Percentiles rank a stretch among this genome's conserved stretches.
These are phyloP conservation scores for Thielaviopsis ethacetica DNA, from an alignment of 2,329 filamentous ascomycete species.

Conservation along the genomic window DNA sequence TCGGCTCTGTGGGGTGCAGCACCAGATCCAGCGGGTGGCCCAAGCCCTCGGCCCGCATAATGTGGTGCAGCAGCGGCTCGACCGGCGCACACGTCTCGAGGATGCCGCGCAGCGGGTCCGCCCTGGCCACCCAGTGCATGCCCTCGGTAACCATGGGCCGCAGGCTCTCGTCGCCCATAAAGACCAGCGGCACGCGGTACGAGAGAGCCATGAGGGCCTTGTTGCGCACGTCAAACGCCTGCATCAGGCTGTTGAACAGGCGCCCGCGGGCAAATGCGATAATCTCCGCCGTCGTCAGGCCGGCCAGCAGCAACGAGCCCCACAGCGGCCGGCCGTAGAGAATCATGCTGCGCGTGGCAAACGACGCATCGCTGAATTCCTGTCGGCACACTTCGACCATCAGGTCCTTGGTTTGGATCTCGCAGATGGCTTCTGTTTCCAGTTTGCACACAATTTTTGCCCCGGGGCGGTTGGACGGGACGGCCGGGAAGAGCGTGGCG, in stretches of 20 bases:
- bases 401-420: background rate
- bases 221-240: background rate
- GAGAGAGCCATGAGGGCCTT: background rate
- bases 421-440: background rate
- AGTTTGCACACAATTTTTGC: background rate
- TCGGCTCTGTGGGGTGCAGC: background rate
- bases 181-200: background rate
- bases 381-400: background rate
- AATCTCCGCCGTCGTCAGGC: background rate
- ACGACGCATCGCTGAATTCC: background rate
- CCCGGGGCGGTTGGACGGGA: background rate
- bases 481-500: background rate
- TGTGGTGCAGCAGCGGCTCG: background rate
- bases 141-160: background rate
- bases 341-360: background rate
- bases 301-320: background rate
- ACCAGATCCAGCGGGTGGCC: background rate
- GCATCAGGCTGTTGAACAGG: background rate
- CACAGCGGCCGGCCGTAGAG: background rate
- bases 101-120: background rate
- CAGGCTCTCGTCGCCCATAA: background rate
- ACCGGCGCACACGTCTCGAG: background rate
- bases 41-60: background rate
- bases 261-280: background rate
- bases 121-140: background rate